Evolutionary conservation across 345 rosid genomes (phyloP), one percentile per base, ranked within the genome.

Genomic region (Gossypium bickii): DNA sequence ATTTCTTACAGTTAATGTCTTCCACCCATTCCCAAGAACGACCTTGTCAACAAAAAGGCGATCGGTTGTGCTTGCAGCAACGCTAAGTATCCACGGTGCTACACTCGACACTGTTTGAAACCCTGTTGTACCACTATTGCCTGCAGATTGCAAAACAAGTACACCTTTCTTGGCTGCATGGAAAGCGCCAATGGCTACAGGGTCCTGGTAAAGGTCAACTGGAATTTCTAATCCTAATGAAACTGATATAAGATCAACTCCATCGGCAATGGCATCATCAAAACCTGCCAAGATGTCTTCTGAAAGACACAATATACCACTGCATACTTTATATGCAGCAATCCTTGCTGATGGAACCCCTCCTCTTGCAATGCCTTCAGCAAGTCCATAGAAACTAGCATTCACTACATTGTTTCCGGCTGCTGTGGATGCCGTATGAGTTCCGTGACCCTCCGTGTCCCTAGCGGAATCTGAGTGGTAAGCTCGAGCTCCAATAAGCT

Each of bases 301-400:
- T 86, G 0, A 25, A 81, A 7, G 7, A 11, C 9, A 2, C 1
- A 49, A 78, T 0, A 72, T 69, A 0, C 0, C 0, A 12, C 20
- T 29, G 43, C 91, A 89, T 3, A 82, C 83, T 70, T 75, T 77
- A 66, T 89, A 89, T 6, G 71, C 82, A 2, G 89, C 84, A 48
- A 88, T 79, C 69, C 89, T 83, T 13, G 94, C 86, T 12, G 84
- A 84, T 0, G 89, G 90, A 22, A 78, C 89, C 2, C 84, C 89
- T 44, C 41, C 90, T 90, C 77, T 89, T 82, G 41, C 41, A 34
- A 34, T 34, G 41, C 41, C 41, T 34, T 34, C 41, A 34, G 41
- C 41, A 34, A 34, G 41, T 34, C 41, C 41, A 34, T 34, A 34
- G 41, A 34, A 34, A 34, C 41, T 34, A 5, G 41, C 41, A 34